These are phyloP conservation scores for Calocybe gangraenosa DNA, from an alignment of 768 basidiomycete genomes.

Conservation along the genomic window DNA sequence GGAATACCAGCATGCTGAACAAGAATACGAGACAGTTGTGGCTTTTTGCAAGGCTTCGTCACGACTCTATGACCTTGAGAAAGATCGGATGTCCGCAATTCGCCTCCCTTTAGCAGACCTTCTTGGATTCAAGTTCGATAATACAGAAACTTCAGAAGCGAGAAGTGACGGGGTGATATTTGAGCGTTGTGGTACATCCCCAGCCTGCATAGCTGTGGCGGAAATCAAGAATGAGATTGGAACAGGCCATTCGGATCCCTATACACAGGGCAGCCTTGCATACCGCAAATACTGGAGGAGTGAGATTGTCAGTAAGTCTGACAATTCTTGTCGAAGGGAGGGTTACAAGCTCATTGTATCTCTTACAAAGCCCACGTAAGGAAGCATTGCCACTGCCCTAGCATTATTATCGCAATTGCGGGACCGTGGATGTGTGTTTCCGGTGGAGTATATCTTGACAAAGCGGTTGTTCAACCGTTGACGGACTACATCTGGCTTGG, in stretches of 20 bases:
- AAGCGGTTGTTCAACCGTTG: conserved; percentile 12
- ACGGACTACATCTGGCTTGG: conserved; percentile 14
- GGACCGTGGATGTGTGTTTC: conserved; percentile 15
- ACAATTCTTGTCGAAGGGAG: background rate
- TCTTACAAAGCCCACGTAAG: background rate
- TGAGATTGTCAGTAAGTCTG: background rate
- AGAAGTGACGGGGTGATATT: background rate
- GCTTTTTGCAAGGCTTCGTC: background rate
- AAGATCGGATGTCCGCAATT: background rate
- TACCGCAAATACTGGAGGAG: conserved; percentile 2
- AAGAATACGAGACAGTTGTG: background rate
- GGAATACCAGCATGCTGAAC: background rate
- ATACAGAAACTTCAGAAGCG: background rate
- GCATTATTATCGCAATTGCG: conserved; percentile 12
- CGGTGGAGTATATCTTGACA: conserved; percentile 14
- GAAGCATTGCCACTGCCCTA: conserved; percentile 10
- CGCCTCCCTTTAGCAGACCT: background rate
- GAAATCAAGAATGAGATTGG: conserved; percentile 1
- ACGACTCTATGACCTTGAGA: background rate
- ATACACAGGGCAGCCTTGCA: background rate
- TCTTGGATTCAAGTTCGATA: background rate
- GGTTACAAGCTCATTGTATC: background rate
- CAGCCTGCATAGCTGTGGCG: background rate
- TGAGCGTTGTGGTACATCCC: background rate
- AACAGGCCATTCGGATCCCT: background rate